These are phyloP conservation scores for Populus hybrid DNA, from an alignment of 441 rosid genomes.

Conservation along the genomic window DNA sequence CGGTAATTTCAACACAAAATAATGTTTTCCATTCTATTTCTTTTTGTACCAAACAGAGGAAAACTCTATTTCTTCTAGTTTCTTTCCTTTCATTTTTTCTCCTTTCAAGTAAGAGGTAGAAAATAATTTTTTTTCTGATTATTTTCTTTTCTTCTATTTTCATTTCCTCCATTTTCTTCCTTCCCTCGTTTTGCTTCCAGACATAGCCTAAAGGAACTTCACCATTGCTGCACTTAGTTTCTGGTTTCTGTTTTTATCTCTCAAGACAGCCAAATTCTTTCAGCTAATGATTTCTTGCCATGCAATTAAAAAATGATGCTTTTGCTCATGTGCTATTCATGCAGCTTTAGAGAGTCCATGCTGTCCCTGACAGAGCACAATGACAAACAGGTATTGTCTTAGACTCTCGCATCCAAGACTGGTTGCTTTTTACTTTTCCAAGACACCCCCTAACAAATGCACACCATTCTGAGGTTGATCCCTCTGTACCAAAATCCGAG, in stretches of 20 bases:
- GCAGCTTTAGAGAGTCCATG: conserved; percentile 88
- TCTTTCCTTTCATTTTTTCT: too few relatives aligned
- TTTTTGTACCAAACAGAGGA: too few relatives aligned
- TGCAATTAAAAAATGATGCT: background rate
- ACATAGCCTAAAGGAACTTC: background rate
- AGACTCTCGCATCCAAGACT: conserved; percentile 1
- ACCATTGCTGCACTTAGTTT: background rate
- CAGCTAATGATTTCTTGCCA: background rate
- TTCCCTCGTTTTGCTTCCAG: too few relatives aligned
- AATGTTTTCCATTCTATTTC: too few relatives aligned
- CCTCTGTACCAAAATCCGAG: background rate
- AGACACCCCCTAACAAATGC: too few relatives aligned
- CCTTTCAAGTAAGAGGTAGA: background rate
- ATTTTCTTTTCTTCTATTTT: too few relatives aligned
- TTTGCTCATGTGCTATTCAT: conserved; percentile 19
- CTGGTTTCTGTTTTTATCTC: background rate
- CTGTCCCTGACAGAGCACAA: conserved; percentile 91
- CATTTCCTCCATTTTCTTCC: too few relatives aligned
- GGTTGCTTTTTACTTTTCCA: background rate
- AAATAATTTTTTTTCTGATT: background rate
- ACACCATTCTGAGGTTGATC: background rate
- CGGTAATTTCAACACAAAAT: too few relatives aligned
- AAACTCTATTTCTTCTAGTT: too few relatives aligned
- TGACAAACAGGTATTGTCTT: conserved; percentile 68
- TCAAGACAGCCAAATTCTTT: background rate